Evolutionary conservation across 306 rosid species (phyloP).

Genomic region (Inga leiocalycina): DNA sequence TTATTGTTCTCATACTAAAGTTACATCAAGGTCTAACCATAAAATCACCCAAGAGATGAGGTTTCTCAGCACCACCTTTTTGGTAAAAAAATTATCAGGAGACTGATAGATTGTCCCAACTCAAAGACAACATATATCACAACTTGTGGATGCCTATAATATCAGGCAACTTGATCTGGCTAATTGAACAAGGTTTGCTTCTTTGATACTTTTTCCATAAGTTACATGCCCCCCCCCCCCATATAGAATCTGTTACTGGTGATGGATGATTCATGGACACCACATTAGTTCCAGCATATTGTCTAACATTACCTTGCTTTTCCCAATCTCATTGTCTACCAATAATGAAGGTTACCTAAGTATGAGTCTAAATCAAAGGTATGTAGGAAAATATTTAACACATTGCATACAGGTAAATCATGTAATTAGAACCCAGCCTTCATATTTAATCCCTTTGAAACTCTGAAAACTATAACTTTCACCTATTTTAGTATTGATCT

Average conservation of each 20-base stretch:
- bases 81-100: not conserved
- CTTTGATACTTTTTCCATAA: not conserved
- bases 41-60: not conserved
- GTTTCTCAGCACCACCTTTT: not conserved
- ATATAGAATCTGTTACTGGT: not conserved
- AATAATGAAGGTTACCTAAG: not conserved
- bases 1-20: not conserved
- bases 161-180: not conserved
- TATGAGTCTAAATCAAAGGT: not conserved
- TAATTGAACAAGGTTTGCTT: not conserved
- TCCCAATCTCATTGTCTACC: not conserved
- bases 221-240: not conserved
- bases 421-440: slow-evolving; percentile 6
- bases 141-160: not conserved
- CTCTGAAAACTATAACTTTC: not conserved
- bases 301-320: not conserved
- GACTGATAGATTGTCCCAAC: not conserved
- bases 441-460: slow-evolving; percentile 1
- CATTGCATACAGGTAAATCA: not conserved
- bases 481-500: not conserved
- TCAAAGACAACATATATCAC: not conserved
- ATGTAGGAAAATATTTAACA: not conserved
- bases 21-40: not conserved
- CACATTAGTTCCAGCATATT: too few relatives aligned
- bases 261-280: not conserved